Evolutionary conservation across 2,329 filamentous ascomycete species (phyloP), one percentile per base, ranked within the genome.

Genomic region (Cadophora malorum): DNA sequence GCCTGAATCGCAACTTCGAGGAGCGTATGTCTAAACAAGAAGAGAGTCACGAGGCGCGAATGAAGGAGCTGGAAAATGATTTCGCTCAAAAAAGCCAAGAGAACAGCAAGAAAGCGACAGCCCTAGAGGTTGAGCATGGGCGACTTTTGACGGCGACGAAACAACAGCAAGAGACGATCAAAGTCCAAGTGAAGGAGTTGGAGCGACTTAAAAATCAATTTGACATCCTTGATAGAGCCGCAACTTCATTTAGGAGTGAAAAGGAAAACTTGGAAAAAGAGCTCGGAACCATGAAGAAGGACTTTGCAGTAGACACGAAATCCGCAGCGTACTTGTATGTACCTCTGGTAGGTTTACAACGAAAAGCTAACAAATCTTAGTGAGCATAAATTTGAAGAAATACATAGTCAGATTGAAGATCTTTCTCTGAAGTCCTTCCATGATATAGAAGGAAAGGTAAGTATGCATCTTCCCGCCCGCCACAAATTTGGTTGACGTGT

Each of bases 351-450:
- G 3, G 28, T 28, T 28, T 28, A 28, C 28, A 28, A 28, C 3
- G 5, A 28, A 28, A 5, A 28, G 28, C 28, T 28, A 28, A 28
- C 28, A 5, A 28, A 5, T 5, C 28, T 28, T 28, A 28, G 5
- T 28, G 28, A 28, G 28, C 5, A 28, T 28, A 3, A 28, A 28
- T 28, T 28, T 5, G 28, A 28, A 52, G 60, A 68, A 7, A 68
- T 70, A 52, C 25, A 41, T 38, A 28, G 41, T 47, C 4, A 35
- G 47, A 63, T 68, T 59, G 47, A 55, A 52, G 41, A 35, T 33
- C 63, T 67, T 25, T 65, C 68, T n/a, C 38, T 19, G 28, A 45
- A 61, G 31, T 67, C 67, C 47, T 72, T 72, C 66, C 38, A 60
- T 41, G 45, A 66, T 62, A 60, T 63, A 64, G 45, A 47, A 31